These are phyloP conservation scores for Carpinus fangiana DNA, from an alignment of 306 rosid genomes.

Conservation along the genomic window DNA sequence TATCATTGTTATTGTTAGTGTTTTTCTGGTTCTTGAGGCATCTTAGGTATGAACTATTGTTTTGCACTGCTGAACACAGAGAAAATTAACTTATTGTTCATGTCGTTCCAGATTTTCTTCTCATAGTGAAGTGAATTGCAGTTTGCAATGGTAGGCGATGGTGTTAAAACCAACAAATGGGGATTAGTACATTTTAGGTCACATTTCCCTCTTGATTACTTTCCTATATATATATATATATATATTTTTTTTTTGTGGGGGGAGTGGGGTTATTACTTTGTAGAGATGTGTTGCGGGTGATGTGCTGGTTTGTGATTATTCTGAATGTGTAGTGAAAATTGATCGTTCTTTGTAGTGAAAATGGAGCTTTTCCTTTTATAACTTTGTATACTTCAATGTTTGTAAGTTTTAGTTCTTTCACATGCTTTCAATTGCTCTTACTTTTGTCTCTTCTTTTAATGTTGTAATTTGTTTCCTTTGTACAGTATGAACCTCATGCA, in stretches of 20 bases:
- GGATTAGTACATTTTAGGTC: neutral
- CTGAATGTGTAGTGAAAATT: neutral
- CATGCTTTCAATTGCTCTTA: neutral
- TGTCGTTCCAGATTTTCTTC: neutral
- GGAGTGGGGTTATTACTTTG: neutral
- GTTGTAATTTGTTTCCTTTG: constrained; percentile 21
- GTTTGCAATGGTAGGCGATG: neutral
- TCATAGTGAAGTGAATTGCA: neutral
- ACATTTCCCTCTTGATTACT: neutral
- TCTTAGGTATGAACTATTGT: neutral
- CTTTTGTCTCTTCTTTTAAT: neutral
- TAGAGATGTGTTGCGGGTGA: neutral
- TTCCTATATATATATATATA: no score
- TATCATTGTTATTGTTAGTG: no score
- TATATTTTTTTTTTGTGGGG: neutral
- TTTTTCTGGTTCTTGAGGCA: no score
- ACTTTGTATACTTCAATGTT: neutral
- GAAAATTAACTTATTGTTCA: neutral
- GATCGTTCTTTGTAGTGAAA: neutral
- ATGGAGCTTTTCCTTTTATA: neutral
- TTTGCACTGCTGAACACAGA: neutral
- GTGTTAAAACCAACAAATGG: neutral
- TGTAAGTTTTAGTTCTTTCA: neutral
- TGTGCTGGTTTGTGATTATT: neutral
- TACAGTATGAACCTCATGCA: constrained; percentile 82